A percentile compares a stretch with the other conserved stretches of the same genome.
phyloP scores from a whole-genome alignment of 179 eudicot genomes.

The Spergularia azorica region DNA sequence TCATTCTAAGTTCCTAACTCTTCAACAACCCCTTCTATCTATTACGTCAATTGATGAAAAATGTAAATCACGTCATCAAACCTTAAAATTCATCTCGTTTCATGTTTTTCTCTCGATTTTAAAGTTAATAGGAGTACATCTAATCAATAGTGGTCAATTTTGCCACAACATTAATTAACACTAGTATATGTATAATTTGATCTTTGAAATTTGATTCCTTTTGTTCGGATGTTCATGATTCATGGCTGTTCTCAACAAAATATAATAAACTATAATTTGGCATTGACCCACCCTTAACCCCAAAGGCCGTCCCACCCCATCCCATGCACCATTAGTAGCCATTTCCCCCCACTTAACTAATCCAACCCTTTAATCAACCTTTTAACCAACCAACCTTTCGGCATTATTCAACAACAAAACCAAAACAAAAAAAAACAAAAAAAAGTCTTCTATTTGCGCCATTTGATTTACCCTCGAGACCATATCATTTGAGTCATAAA shows the following conservation, averaged over 20 bases:
- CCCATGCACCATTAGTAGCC: background rate
- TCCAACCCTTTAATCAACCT: background rate
- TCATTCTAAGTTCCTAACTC: background rate
- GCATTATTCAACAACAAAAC: background rate
- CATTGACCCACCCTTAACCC: conserved; percentile 19
- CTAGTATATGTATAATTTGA: background rate
- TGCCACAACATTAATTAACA: too few species aligned
- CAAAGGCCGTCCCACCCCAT: conserved; percentile 15
- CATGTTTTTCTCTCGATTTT: too few species aligned
- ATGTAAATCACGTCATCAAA: too few species aligned
- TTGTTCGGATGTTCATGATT: background rate
- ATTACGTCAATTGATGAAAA: too few species aligned
- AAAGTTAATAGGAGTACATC: too few species aligned
- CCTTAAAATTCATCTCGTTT: too few species aligned
- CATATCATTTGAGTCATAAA: too few species aligned
- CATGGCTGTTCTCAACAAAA: too few species aligned
- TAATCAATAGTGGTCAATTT: too few species aligned
- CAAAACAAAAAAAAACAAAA: background rate
- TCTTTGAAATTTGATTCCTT: background rate
- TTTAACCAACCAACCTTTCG: background rate
- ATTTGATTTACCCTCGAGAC: too few species aligned
- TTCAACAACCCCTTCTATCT: conserved; percentile 18
- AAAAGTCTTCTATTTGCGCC: too few species aligned
- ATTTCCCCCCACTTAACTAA: background rate
- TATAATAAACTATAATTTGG: background rate